Evolutionary conservation across 2,329 filamentous ascomycete species (phyloP), one percentile per base, ranked within the genome.

Genomic region (Bipolaris bicolor): DNA sequence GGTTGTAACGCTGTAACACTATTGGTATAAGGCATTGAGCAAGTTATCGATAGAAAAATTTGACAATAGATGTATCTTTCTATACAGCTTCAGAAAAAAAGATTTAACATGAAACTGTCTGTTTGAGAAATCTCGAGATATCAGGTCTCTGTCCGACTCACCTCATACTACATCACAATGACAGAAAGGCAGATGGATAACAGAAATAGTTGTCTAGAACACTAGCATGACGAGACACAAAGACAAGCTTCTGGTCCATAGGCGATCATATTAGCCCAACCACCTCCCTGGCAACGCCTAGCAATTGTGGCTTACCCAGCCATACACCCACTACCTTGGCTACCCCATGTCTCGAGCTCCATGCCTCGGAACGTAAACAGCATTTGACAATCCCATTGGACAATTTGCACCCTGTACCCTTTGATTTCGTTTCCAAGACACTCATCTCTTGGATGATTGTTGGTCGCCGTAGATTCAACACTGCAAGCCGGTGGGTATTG

Each of bases 341-440:
- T 36, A 20, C 22, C 45, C 26, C 20, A 40, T 22, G 31, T 26
- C 46, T 45, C 24, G 15, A 43, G n/a, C 20, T 15, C 29, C 11
- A 36, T 53, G 44, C 58, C 56, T 59, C 58, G 40, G 58, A 61
- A 56, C 52, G 18, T 47, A 15, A 45, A 50, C 45, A 39, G 55
- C 29, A 11, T 18, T 16, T 18, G 5, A 20, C 18, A 13, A 44
- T 39, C 36, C 41, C 29, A 59, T 59, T 58, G 56, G 55, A 26
- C 15, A 43, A 6, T 26, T 4, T 15, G 7, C 26, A 22, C 18
- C 9, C 6, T 16, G 11, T 43, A 10, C 13, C 7, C 18, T 26
- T 16, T 26, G 7, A 31, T 31, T 31, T 31, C 29, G 4, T 26
- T 3, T n/a, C 20, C 7, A 16, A 18, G 11, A 43, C 22, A 24